Base-by-base conservation (phyloP, 1,284 basidiomycete species). In the Irpex sp. region DNA sequence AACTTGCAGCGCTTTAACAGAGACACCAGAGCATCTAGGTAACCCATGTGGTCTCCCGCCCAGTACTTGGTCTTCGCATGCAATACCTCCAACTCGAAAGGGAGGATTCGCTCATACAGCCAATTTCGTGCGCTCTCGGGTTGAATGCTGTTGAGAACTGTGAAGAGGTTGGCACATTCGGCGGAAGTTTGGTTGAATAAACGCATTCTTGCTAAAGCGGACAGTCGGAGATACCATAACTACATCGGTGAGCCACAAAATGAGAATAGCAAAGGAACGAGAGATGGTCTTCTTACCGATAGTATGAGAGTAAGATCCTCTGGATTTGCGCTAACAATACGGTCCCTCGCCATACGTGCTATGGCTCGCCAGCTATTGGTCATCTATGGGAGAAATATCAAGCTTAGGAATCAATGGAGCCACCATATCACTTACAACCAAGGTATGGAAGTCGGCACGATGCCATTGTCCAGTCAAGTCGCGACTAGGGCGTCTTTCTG, bases 171-270 rank as follows among this genome's bases (percentile, higher is more conserved):
- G 21, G 85, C 86, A 72, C 88, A 88, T 76, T 94, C 92, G 19
- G 88, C 87, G 1, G 89, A 83, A 15, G 88, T 87, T 72, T 93
- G 92, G 70, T 92, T 92, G 78, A 89, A 90, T 58, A 94, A 84
- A 44, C 91, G 86, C 57, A 94, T 82, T 21, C 92, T 87, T 55
- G 92, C 85, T 47, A 93, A 83, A 60, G 85, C 85, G 26, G 89
- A 85, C 4, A 93, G 81, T 6, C 91, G 90, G 49, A 94, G 84
- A 71, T 88, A 90, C 92, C 92, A 94, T 26, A 93, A 82, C 91
- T 93, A 37, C 47, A 26, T 2, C 26, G 44, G 55, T n/a, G 9
- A 0, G 15, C 8, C 4, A 51, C 31, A 1, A 38, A 26, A 7
- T 37, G 19, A 19, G 31, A 48, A n/a, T 21, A 54, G 61, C 19